phyloP scores from a whole-genome alignment of 257 asterid genomes.

The Apocynum venetum region DNA sequence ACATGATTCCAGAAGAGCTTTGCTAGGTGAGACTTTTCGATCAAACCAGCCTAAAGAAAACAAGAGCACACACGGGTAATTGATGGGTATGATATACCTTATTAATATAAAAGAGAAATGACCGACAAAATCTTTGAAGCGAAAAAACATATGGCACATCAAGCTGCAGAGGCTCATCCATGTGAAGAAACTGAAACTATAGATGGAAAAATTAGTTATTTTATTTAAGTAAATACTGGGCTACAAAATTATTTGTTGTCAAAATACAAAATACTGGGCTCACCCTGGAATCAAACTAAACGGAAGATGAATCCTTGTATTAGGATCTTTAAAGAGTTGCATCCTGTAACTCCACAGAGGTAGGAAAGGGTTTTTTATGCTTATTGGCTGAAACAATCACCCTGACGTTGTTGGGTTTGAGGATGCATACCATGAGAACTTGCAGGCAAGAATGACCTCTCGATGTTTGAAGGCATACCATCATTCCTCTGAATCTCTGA shows the following conservation, averaged over 20 bases:
- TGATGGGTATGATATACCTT: no score
- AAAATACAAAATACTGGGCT: no score
- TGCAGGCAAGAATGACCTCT: slow-evolving; percentile 24
- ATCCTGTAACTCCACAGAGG: slow-evolving; percentile 9
- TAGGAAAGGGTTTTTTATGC: slow-evolving; percentile 9
- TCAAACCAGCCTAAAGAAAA: no score
- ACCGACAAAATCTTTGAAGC: no score
- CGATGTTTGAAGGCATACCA: slow-evolving; percentile 12
- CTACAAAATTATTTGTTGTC: not conserved
- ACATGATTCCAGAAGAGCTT: no score
- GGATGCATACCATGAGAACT: slow-evolving; percentile 26
- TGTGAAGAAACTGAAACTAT: not conserved
- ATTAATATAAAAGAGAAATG: no score
- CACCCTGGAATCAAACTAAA: not conserved
- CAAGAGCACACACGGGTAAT: no score
- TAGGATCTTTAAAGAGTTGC: not conserved
- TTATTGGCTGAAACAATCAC: slow-evolving; percentile 16
- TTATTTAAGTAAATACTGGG: not conserved
- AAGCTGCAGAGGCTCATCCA: no score
- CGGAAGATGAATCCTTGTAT: not conserved
- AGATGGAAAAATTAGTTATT: not conserved
- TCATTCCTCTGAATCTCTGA: slow-evolving; percentile 15
- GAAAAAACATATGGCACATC: no score
- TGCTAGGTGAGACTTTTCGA: no score
- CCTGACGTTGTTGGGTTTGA: slow-evolving; percentile 9